Conservation (phyloP, 1,139 yeast genomes). For the Saccharomyces pastorianus region DNA sequence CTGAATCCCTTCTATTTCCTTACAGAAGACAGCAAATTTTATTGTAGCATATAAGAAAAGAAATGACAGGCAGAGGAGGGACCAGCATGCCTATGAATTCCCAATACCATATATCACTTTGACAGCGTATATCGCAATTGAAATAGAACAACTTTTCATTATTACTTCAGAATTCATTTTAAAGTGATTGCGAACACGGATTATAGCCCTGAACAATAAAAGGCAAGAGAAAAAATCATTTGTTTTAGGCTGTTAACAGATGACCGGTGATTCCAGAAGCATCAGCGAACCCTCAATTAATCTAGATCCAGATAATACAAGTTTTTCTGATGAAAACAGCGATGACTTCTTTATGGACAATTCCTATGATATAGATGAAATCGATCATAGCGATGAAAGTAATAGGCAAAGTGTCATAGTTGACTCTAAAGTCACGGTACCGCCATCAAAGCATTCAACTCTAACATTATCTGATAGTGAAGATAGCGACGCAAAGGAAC, state of each 20-base stretch:
- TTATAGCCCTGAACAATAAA: neutral
- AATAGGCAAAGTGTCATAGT: neutral
- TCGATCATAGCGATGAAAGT: neutral
- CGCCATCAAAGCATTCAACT: neutral
- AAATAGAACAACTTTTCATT: neutral
- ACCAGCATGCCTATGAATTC: neutral
- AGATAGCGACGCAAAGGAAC: neutral
- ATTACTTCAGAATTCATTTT: neutral
- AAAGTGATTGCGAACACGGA: neutral
- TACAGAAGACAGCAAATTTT: neutral
- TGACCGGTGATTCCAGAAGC: neutral
- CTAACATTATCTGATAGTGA: neutral
- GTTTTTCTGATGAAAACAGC: neutral
- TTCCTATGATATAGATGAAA: slow-evolving; percentile 7
- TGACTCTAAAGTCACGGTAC: neutral
- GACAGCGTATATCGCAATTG: neutral
- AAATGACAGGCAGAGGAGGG: neutral
- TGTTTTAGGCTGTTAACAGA: neutral
- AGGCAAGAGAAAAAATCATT: neutral
- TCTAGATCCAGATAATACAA: neutral
- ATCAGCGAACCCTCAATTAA: neutral
- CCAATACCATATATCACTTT: neutral
- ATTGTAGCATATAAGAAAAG: neutral
- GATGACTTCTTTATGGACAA: slow-evolving; percentile 4
- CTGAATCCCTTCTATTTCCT: neutral